Base-by-base conservation (phyloP, 2,329 filamentous ascomycete species). In the Nannizzia gypsea region DNA sequence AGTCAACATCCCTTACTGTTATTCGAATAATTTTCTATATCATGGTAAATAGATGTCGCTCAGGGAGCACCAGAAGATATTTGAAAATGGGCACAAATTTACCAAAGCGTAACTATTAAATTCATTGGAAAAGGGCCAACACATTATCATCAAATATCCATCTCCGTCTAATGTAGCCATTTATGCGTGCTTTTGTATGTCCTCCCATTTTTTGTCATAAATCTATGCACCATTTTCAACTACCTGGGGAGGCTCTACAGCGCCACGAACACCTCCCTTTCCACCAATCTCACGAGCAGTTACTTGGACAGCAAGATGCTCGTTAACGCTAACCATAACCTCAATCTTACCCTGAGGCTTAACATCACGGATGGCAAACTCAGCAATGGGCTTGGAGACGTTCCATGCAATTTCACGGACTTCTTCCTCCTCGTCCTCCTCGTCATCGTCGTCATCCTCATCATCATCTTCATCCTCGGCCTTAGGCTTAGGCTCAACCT, bases 291-390 rank as follows among this genome's bases (percentile, higher is more conserved):
- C 90, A 64, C 92, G 82, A 60, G 87, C 85, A 46, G 91, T 88
- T 66, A 96, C 81, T 56, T 87, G 89, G 63, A 96, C 81, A 65
- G 80, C 80, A 60, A 96, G 78, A 71, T 97, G 90, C 26, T 83
- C 86, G 59, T 81, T 83, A 65, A 97, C 87, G 73, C 92, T 95
- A 69, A 97, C 83, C 72, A 90, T 95, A 59, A 97, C 85, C 80
- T 99, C 93, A 65, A 99, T 84, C 80, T 96, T 96, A 69, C 83
- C 83, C 61, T 84, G 87, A 78, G 92, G 90, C 84, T 92, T 92
- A 67, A 95, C 83, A 62, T 81, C 89, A 74, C 83, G 87, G 72
- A 99, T 77, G 34, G 87, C 88, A 9, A 89, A 87, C 79, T 99
- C 93, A 62, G 90, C 91, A 62, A 99, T 83, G 31, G 86, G 80